Percentiles rank a stretch among this genome's conserved stretches.
Conservation (phyloP, 345 rosid genomes). For the Ricinus communis region DNA sequence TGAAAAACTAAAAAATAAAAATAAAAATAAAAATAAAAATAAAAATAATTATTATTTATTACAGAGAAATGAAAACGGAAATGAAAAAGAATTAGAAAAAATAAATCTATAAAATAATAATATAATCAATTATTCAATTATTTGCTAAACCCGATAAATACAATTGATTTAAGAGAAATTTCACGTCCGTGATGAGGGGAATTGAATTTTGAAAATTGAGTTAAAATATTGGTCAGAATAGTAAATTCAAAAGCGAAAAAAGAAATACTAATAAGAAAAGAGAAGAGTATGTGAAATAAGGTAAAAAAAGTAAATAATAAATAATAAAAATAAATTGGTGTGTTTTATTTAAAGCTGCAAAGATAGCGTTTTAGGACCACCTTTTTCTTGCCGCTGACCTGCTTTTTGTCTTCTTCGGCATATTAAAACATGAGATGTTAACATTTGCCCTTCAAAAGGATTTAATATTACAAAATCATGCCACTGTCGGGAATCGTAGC, state of each 20-base stretch:
- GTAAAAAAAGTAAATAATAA: constrained; percentile 3
- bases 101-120: neutral
- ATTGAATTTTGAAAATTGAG: constrained; percentile 41
- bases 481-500: constrained; percentile 21
- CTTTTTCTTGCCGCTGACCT: constrained; percentile 42
- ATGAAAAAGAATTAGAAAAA: constrained; percentile 1
- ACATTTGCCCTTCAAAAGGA: neutral
- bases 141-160: constrained; percentile 53
- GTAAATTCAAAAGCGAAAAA: constrained; percentile 22
- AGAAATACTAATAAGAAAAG: neutral
- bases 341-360: constrained; percentile 38
- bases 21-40: constrained; percentile 6
- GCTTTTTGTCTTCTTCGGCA: constrained; percentile 37
- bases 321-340: neutral
- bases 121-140: constrained; percentile 32
- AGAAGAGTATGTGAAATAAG: constrained; percentile 3
- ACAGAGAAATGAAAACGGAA: constrained; percentile 12
- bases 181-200: constrained; percentile 60
- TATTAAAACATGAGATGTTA: neutral
- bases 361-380: constrained; percentile 27
- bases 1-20: constrained; percentile 2
- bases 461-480: constrained; percentile 21
- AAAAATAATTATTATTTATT: constrained; percentile 18
- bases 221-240: constrained; percentile 13
- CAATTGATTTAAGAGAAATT: constrained; percentile 54